Conservation (phyloP, 164 flowering plant genomes). For the Cinnamomum chago region DNA sequence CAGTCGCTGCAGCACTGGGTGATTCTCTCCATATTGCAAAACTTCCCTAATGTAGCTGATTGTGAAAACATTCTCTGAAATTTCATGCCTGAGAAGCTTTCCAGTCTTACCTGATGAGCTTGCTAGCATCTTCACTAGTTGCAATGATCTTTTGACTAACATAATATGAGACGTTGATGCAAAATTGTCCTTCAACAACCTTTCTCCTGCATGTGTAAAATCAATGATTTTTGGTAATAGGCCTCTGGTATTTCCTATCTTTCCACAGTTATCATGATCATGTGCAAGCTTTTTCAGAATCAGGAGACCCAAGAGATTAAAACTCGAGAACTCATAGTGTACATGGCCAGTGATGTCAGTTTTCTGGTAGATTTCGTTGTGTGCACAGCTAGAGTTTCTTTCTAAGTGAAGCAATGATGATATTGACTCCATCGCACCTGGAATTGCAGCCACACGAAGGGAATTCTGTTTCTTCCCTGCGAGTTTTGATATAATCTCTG, state of each 20-base stretch:
- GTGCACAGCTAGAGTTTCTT: slow-evolving; percentile 29
- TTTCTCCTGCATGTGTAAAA: slow-evolving; percentile 60
- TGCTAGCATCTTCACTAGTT: slow-evolving; percentile 74
- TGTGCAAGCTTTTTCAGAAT: slow-evolving; percentile 82
- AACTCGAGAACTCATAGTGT: no score
- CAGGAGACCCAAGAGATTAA: slow-evolving; percentile 73
- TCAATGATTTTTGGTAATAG: slow-evolving; percentile 79
- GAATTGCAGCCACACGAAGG: slow-evolving; percentile 78
- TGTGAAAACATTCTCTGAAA: slow-evolving; percentile 82
- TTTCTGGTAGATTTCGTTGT: slow-evolving; percentile 63
- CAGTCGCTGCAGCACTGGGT: slow-evolving; percentile 53
- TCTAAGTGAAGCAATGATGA: slow-evolving; percentile 66
- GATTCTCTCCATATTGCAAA: slow-evolving; percentile 59
- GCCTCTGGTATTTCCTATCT: slow-evolving; percentile 86
- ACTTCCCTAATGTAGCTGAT: slow-evolving; percentile 84
- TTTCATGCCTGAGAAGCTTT: slow-evolving; percentile 59
- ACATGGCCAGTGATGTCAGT: slow-evolving; percentile 33
- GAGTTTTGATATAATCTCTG: slow-evolving; percentile 63
- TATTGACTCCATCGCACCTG: slow-evolving; percentile 93
- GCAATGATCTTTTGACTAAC: slow-evolving; percentile 64
- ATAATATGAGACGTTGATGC: slow-evolving; percentile 46
- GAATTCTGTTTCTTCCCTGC: slow-evolving; percentile 84
- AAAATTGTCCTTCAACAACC: slow-evolving; percentile 38
- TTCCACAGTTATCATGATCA: slow-evolving; percentile 86
- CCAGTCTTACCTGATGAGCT: slow-evolving; percentile 78